Conservation (phyloP, 345 rosid species). For the Excoecaria cochinchinensis region DNA sequence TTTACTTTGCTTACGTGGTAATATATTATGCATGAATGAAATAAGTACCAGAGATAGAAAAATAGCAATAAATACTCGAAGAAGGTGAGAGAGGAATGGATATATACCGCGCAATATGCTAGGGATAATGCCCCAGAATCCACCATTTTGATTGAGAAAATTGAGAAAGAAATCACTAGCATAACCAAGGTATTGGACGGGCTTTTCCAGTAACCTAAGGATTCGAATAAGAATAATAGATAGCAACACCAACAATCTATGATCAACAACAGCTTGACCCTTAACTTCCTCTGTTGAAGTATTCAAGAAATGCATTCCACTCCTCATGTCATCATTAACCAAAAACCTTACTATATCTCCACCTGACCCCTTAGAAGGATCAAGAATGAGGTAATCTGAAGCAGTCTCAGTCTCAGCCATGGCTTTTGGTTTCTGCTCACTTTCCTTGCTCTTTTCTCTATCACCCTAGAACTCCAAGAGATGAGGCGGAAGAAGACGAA, state of each 20-base stretch:
- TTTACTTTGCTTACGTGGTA: too few species aligned
- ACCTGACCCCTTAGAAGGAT: conserved; percentile 53
- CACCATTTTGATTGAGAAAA: conserved; percentile 55
- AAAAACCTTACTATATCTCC: conserved; percentile 46
- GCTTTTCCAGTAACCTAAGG: conserved; percentile 45
- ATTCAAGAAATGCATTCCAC: conserved; percentile 55
- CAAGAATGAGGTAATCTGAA: conserved; percentile 32
- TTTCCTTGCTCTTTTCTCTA: background rate
- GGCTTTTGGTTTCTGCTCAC: background rate
- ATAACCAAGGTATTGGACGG: conserved; percentile 60
- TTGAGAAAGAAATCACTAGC: conserved; percentile 61
- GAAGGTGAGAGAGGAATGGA: background rate
- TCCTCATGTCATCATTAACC: conserved; percentile 33
- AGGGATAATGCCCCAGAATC: conserved; percentile 49
- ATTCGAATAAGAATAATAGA: conserved; percentile 56
- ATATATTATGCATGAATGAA: too few species aligned
- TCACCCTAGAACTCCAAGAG: too few species aligned
- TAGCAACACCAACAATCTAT: conserved; percentile 55
- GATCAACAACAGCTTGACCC: conserved; percentile 34
- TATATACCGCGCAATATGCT: conserved; percentile 46
- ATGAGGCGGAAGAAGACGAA: too few species aligned
- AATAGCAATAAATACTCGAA: background rate
- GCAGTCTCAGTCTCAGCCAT: background rate
- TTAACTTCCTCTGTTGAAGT: conserved; percentile 30
- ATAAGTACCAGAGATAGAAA: too few species aligned